Evolutionary conservation across 805 yeast genomes (phyloP).

Genomic region (Wickerhamomyces pijperi): DNA sequence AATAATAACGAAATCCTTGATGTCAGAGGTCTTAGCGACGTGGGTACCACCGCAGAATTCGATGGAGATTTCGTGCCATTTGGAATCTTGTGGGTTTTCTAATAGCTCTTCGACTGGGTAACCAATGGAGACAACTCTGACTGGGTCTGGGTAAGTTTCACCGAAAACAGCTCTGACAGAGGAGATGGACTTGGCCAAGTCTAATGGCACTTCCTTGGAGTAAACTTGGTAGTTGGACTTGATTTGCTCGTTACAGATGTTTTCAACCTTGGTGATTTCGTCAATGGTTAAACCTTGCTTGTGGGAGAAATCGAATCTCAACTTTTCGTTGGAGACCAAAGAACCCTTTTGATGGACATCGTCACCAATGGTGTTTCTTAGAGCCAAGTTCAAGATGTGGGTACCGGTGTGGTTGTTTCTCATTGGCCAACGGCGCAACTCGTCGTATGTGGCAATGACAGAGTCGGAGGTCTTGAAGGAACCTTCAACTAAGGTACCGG

Average conservation of each 20-base stretch:
- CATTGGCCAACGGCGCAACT: conserved; percentile 89
- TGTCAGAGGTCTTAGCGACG: conserved; percentile 84
- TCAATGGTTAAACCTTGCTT: conserved; percentile 67
- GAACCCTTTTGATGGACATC: conserved; percentile 95
- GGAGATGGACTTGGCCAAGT: conserved; percentile 57
- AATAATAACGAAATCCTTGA: conserved; percentile 76
- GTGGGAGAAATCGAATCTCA: conserved; percentile 93
- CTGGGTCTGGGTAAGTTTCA: conserved; percentile 98
- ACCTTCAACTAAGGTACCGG: conserved; percentile 81
- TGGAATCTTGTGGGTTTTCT: conserved; percentile 52
- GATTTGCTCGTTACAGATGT: conserved; percentile 60
- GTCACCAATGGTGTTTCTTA: conserved; percentile 78
- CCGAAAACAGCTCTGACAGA: conserved; percentile 98
- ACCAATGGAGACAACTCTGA: conserved; percentile 94
- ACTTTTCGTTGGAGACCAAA: conserved; percentile 86
- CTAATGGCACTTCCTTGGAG: conserved; percentile 73
- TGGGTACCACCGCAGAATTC: conserved; percentile 99
- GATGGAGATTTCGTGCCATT: conserved; percentile 72
- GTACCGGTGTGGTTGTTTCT: conserved; percentile 99
- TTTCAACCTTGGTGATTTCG: conserved; percentile 70
- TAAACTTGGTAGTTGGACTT: conserved; percentile 62
- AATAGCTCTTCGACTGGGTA: conserved; percentile 75
- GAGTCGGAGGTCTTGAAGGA: conserved; percentile 51
- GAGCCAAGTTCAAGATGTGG: conserved; percentile 82
- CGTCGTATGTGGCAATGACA: conserved; percentile 83